Conservation (phyloP, 164 flowering plant species). For the Aristolochia californica region DNA sequence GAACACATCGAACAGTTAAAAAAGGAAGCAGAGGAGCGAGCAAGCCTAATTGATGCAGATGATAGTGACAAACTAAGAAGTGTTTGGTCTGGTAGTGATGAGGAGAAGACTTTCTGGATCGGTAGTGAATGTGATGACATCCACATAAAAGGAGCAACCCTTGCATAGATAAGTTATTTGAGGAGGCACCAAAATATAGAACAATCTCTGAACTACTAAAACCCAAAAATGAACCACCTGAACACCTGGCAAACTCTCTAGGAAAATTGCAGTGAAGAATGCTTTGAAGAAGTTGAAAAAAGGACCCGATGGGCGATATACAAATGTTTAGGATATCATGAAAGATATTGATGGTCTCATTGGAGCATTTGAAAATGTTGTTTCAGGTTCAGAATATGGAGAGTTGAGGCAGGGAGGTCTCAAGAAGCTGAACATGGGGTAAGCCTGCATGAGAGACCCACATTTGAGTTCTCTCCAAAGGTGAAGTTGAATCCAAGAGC, state of each 20-base stretch:
- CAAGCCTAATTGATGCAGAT: conserved; percentile 76
- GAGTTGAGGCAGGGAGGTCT: conserved; percentile 90
- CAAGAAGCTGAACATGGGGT: conserved; percentile 73
- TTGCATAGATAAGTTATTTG: conserved; percentile 72
- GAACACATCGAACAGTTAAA: conserved; percentile 55
- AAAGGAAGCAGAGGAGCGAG: conserved; percentile 57
- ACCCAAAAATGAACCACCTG: conserved; percentile 67
- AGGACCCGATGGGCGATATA: conserved; percentile 95
- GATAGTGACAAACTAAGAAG: conserved; percentile 86
- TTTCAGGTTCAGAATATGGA: conserved; percentile 89
- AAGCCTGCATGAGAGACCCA: conserved; percentile 95
- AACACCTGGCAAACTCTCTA: conserved; percentile 91
- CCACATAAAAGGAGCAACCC: conserved; percentile 80
- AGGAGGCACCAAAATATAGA: conserved; percentile 68
- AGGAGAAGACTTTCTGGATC: conserved; percentile 93
- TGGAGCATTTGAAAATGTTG: conserved; percentile 91
- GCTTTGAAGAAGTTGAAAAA: conserved; percentile 89
- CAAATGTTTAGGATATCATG: conserved; percentile 93
- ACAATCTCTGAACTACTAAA: conserved; percentile 65
- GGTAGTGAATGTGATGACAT: conserved; percentile 74
- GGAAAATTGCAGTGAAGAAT: conserved; percentile 86
- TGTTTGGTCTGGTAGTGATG: conserved; percentile 90
- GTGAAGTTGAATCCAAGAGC: conserved; percentile 89
- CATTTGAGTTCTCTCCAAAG: conserved; percentile 72
- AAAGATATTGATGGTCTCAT: conserved; percentile 79